These are phyloP conservation scores for Grosmannia penicillata DNA, from an alignment of 2,329 filamentous ascomycete species.

Conservation along the genomic window DNA sequence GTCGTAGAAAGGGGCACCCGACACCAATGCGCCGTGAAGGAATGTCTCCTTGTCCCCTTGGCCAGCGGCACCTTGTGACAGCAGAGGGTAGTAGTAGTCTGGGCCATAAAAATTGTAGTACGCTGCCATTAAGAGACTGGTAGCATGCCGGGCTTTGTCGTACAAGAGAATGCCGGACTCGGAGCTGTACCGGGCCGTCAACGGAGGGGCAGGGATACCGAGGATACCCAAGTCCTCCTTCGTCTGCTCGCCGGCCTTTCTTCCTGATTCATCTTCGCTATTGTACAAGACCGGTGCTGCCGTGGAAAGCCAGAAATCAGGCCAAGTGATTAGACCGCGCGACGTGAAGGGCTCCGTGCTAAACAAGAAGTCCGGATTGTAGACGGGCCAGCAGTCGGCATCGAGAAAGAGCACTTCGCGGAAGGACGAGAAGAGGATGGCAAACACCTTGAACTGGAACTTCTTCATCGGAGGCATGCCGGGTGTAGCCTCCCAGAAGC, in stretches of 20 bases:
- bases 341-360: slow-evolving; percentile 33
- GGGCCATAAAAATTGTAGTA: slow-evolving; percentile 44
- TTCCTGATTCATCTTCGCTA: not conserved
- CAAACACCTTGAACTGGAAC: slow-evolving; percentile 41
- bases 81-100: slow-evolving; percentile 31
- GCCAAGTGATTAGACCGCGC: slow-evolving; percentile 40
- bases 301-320: slow-evolving; percentile 34
- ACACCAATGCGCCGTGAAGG: slow-evolving; percentile 25
- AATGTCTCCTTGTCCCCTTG: slow-evolving; percentile 36
- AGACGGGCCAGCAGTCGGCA: slow-evolving; percentile 36
- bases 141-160: slow-evolving; percentile 29
- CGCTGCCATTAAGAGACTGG: slow-evolving; percentile 30
- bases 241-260: not conserved
- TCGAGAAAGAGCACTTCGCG: slow-evolving; percentile 44
- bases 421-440: slow-evolving; percentile 43
- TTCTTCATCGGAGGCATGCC: slow-evolving; percentile 17
- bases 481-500: slow-evolving; percentile 13
- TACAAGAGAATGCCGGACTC: slow-evolving; percentile 34
- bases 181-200: slow-evolving; percentile 20
- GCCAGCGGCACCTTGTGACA: slow-evolving; percentile 26
- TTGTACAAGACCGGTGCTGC: slow-evolving; percentile 27
- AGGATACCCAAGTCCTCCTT: too few species aligned
- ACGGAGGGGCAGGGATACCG: slow-evolving; percentile 16
- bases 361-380: slow-evolving; percentile 26
- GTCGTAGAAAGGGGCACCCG: slow-evolving; percentile 24